These are phyloP conservation scores for Pyronema omphalodes DNA, from an alignment of 495 filamentous ascomycete genomes.

Conservation along the genomic window DNA sequence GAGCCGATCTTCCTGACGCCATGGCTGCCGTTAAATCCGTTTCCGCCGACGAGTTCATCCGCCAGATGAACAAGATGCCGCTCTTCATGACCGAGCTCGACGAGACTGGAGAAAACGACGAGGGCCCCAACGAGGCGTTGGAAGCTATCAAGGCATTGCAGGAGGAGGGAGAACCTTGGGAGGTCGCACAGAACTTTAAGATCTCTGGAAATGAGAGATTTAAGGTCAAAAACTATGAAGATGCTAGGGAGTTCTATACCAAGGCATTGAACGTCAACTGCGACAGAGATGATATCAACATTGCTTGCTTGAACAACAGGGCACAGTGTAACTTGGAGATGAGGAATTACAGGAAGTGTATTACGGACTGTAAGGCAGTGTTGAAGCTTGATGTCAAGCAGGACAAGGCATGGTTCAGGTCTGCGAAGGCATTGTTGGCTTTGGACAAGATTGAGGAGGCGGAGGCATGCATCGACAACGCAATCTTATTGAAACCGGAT, in stretches of 20 bases:
- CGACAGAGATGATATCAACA: constrained; percentile 21
- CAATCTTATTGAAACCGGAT: constrained; percentile 45
- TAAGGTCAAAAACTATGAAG: constrained; percentile 48
- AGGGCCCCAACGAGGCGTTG: constrained; percentile 49
- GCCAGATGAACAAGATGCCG: constrained; percentile 31
- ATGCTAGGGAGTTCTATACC: constrained; percentile 80
- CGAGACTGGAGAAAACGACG: constrained; percentile 41
- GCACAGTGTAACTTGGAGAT: constrained; percentile 69
- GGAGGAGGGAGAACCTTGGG: constrained; percentile 75
- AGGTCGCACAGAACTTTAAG: constrained; percentile 28
- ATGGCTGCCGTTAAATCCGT: constrained; percentile 17
- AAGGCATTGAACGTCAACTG: constrained; percentile 42
- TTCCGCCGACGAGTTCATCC: constrained; percentile 20
- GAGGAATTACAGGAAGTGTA: constrained; percentile 70
- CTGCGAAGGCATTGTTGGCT: constrained; percentile 51
- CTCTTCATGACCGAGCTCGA: constrained; percentile 91
- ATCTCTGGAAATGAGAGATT: constrained; percentile 59
- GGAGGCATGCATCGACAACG: constrained; percentile 50
- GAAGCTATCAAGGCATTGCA: constrained; percentile 77
- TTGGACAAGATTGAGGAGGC: constrained; percentile 58
- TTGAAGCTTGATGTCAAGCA: constrained; percentile 59
- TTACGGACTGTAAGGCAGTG: constrained; percentile 60
- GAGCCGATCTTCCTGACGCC: constrained; percentile 13
- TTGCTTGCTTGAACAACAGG: constrained; percentile 60
- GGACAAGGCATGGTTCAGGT: constrained; percentile 79